A percentile compares a stretch with the other conserved stretches of the same genome.
phyloP scores from a whole-genome alignment of 2,329 filamentous ascomycete species.

The Stachybotrys elegans region DNA sequence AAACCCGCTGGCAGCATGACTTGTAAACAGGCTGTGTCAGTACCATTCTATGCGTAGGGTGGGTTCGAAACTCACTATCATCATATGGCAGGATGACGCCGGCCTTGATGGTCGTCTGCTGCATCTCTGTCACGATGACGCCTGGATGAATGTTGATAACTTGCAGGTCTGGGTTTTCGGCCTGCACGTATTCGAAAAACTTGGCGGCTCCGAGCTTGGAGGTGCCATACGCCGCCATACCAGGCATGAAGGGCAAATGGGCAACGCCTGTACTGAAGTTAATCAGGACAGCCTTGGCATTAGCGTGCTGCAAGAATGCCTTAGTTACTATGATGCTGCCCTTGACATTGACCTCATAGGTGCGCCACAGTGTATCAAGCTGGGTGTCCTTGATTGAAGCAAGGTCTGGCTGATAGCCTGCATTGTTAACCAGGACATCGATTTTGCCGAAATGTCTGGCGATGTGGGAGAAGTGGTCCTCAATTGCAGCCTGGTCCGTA shows the following conservation, averaged over 20 bases:
- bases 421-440: slow-evolving; percentile 25
- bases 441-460: slow-evolving; percentile 17
- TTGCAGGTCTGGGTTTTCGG: slow-evolving; percentile 28
- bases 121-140: slow-evolving; percentile 30
- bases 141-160: slow-evolving; percentile 36
- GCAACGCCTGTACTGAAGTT: slow-evolving; percentile 14
- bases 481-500: slow-evolving; percentile 9
- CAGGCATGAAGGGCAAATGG: slow-evolving; percentile 16
- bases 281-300: slow-evolving; percentile 11
- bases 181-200: slow-evolving; percentile 28
- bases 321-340: slow-evolving; percentile 17
- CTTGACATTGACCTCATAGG: slow-evolving; percentile 18
- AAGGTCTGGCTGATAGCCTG: slow-evolving; percentile 6
- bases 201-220: slow-evolving; percentile 29
- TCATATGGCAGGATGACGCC: neutral
- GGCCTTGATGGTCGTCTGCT: too few species aligned
- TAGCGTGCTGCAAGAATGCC: slow-evolving; percentile 13
- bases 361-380: slow-evolving; percentile 3
- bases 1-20: slow-evolving; percentile 6
- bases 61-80: neutral
- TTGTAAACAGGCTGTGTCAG: too few species aligned
- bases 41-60: too few species aligned
- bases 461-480: slow-evolving; percentile 4
- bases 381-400: neutral
- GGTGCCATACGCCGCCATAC: slow-evolving; percentile 24